Conservation (phyloP, 495 filamentous ascomycete species). For the Filosporella fistucella region DNA sequence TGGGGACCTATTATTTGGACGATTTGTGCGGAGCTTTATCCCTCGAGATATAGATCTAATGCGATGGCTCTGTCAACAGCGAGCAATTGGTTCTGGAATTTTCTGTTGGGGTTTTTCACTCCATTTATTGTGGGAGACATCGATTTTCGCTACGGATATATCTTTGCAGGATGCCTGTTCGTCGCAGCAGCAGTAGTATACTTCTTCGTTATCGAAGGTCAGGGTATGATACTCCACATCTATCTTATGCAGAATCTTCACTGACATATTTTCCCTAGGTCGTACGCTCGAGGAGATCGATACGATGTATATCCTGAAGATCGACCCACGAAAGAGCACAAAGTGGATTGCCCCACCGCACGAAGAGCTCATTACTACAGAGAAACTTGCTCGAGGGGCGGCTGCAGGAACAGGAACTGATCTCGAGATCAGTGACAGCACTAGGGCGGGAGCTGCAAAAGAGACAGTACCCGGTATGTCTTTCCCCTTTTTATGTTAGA, state of each 20-base stretch:
- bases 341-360: constrained; percentile 46
- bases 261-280: background rate
- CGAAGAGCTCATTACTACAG: constrained; percentile 13
- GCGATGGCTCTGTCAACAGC: constrained; percentile 35
- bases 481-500: no score
- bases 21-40: constrained; percentile 59
- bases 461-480: no score
- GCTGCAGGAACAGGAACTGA: constrained; percentile 5
- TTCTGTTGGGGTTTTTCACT: constrained; percentile 78
- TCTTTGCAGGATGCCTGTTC: constrained; percentile 68
- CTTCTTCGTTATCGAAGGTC: constrained; percentile 73
- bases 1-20: constrained; percentile 87
- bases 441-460: background rate
- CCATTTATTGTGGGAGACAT: constrained; percentile 67
- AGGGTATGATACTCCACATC: constrained; percentile 43
- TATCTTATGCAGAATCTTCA: background rate
- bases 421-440: constrained; percentile 6
- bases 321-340: constrained; percentile 63
- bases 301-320: constrained; percentile 73
- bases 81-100: constrained; percentile 47
- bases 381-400: constrained; percentile 7
- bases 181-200: constrained; percentile 58
- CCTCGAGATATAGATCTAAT: constrained; percentile 26
- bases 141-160: constrained; percentile 70
- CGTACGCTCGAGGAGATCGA: constrained; percentile 67